Evolutionary conservation across 768 basidiomycete genomes (phyloP).

Genomic region (Russula abietina): DNA sequence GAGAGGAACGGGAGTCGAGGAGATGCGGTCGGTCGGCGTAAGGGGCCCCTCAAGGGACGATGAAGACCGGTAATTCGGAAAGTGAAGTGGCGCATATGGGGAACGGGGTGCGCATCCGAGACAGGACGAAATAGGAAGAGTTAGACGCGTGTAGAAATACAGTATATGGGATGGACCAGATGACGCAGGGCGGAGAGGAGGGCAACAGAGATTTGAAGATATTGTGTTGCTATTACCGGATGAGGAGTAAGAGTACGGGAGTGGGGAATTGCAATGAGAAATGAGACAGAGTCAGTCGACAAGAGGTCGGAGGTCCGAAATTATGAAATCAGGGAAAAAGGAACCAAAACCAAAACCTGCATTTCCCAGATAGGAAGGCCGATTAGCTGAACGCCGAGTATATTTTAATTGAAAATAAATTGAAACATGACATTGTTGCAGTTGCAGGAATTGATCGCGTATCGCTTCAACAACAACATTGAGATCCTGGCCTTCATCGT

Average conservation of each 20-base stretch:
- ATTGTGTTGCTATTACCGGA: slow-evolving; percentile 18
- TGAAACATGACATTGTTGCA: neutral
- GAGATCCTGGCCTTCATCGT: neutral
- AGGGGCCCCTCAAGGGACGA: neutral
- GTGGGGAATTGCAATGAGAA: neutral
- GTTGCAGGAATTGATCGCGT: no score
- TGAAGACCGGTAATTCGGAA: slow-evolving; percentile 8
- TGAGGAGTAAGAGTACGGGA: slow-evolving; percentile 9
- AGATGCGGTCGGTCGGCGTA: neutral
- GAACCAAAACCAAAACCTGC: neutral
- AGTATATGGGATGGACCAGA: slow-evolving; percentile 6
- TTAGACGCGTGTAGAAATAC: slow-evolving; percentile 13
- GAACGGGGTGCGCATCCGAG: slow-evolving; percentile 6
- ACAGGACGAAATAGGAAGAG: slow-evolving; percentile 4
- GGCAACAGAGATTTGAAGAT: slow-evolving; percentile 8
- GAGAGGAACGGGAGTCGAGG: neutral
- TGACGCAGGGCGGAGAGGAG: slow-evolving; percentile 9
- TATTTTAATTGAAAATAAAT: neutral
- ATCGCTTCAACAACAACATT: no score
- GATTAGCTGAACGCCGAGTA: slow-evolving; percentile 16
- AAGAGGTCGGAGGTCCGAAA: neutral
- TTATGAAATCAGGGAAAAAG: slow-evolving; percentile 11
- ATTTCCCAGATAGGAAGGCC: slow-evolving; percentile 13
- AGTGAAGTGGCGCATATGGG: slow-evolving; percentile 12
- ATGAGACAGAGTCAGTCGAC: no score